A percentile compares a stretch with the other conserved stretches of the same genome.
These are phyloP conservation scores for Colletotrichum sp. DNA, from an alignment of 2,329 filamentous ascomycete genomes.

Conservation along the genomic window DNA sequence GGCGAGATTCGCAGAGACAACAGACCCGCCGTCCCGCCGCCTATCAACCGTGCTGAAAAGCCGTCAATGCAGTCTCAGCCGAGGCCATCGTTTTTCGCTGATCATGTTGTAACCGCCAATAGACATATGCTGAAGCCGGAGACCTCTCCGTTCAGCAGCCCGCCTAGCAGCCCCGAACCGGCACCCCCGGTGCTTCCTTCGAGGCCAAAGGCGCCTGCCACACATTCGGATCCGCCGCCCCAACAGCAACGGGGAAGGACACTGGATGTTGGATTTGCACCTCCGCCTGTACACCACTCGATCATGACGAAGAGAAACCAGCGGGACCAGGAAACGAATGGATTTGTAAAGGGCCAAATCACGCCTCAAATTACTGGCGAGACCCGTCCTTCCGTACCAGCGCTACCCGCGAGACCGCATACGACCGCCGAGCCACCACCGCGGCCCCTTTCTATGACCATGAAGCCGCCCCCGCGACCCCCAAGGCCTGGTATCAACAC, in stretches of 20 bases:
- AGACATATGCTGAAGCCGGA: constrained; percentile 44
- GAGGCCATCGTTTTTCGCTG: constrained; percentile 28
- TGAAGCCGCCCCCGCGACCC: constrained; percentile 50
- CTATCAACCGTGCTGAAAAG: constrained; percentile 82
- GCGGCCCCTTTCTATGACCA: constrained; percentile 29
- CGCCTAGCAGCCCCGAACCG: constrained; percentile 74
- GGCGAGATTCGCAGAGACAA: constrained; percentile 59
- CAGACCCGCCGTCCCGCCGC: constrained; percentile 65
- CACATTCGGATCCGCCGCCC: constrained; percentile 28
- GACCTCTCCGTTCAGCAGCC: constrained; percentile 85
- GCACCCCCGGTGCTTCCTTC: constrained; percentile 54
- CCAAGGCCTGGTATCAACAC: constrained; percentile 37
- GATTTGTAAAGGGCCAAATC: constrained; percentile 38
- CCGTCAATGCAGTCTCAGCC: constrained; percentile 36
- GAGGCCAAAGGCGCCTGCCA: constrained; percentile 37
- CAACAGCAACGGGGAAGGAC: constrained; percentile 32
- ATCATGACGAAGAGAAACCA: constrained; percentile 49
- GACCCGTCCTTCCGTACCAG: constrained; percentile 38
- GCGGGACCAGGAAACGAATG: constrained; percentile 48
- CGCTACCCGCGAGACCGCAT: constrained; percentile 55
- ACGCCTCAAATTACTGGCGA: constrained; percentile 49
- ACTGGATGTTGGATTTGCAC: constrained; percentile 47
- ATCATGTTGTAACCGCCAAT: constrained; percentile 25
- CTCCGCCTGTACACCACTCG: constrained; percentile 58
- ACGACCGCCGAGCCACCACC: constrained; percentile 34